Evolutionary conservation across 805 yeast species (phyloP), one percentile per base, ranked within the genome.

Genomic region (Saccharomycopsis oosterbeekiorum): DNA sequence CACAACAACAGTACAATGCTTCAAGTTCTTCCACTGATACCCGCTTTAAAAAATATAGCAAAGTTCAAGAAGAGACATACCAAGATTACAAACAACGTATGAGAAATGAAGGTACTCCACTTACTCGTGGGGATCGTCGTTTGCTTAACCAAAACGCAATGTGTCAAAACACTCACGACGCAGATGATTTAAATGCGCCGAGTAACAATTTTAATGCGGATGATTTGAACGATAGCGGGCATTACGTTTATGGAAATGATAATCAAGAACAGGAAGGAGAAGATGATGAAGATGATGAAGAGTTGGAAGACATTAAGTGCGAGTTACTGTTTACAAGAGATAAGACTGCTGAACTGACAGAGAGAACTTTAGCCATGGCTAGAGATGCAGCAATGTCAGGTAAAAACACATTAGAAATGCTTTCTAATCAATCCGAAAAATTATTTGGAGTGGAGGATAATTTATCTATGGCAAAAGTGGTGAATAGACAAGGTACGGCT

Each of bases 381-480:
- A 80, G 82, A 62, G 86, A 85, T 61, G 91, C 92, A 1, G 90
- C 86, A 68, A 81, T 80, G 64, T 78, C 86, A 6, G 93, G 90
- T 41, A 77, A 85, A 65, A 91, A 93, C 70, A 88, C 97, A 0
- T 74, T 93, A 65, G 97, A 97, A 29, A 84, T 89, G 83, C 79
- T 94, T 57, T 98, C 98, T 26, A 82, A 92, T 15, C 98, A 94
- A 72, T 85, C 96, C 62, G 97, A 92, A 70, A 79, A 89, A 57
- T 76, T 94, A 65, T 88, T 86, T 71, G 84, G 83, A 68, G 84
- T 91, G 29, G 97, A 94, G 70, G 83, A 83, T 65, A 86, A 85
- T 66, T 76, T 93, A 67, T 83, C 88, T 58, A 75, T 88, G 59
- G 89, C 96, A 59, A 87, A 85, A 63, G 85, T 89, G 3, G 97